Conservation (phyloP, 2,329 filamentous ascomycete species). For the Venturia asperata region DNA sequence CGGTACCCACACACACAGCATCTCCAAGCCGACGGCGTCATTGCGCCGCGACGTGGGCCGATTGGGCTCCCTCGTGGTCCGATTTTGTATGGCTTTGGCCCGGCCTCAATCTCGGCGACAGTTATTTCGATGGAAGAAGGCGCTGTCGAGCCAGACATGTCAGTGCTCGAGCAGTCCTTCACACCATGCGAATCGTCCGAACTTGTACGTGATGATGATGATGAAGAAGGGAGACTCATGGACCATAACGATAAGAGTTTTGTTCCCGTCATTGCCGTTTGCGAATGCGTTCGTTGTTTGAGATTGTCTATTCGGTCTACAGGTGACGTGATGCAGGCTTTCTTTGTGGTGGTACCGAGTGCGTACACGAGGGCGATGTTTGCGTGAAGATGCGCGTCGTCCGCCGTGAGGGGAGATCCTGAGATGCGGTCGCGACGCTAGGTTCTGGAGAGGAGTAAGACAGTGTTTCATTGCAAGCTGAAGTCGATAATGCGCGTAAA, state of each 20-base stretch:
- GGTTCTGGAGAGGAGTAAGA: conserved; percentile 1
- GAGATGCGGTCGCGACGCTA: neutral
- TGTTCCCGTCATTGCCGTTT: neutral
- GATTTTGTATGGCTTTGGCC: neutral
- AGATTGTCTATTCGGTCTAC: neutral
- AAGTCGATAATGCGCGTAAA: neutral
- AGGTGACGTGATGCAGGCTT: neutral
- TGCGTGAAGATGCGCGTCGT: neutral
- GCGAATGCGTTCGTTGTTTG: neutral
- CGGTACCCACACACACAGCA: conserved; percentile 1
- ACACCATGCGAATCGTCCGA: neutral
- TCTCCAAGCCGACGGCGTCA: neutral
- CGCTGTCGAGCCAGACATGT: neutral
- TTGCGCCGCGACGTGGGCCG: neutral
- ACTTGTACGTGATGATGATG: neutral
- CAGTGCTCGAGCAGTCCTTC: neutral
- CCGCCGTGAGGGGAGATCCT: neutral
- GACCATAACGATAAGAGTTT: neutral
- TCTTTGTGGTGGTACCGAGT: neutral
- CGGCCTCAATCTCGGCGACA: neutral
- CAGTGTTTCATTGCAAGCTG: neutral
- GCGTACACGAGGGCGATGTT: neutral
- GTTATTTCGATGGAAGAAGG: neutral
- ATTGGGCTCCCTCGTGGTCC: neutral
- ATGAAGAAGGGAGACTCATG: neutral